A percentile compares a stretch with the other conserved stretches of the same genome.
Evolutionary conservation across 2,329 filamentous ascomycete species (phyloP).

Genomic region (Stylonectria norvegica): DNA sequence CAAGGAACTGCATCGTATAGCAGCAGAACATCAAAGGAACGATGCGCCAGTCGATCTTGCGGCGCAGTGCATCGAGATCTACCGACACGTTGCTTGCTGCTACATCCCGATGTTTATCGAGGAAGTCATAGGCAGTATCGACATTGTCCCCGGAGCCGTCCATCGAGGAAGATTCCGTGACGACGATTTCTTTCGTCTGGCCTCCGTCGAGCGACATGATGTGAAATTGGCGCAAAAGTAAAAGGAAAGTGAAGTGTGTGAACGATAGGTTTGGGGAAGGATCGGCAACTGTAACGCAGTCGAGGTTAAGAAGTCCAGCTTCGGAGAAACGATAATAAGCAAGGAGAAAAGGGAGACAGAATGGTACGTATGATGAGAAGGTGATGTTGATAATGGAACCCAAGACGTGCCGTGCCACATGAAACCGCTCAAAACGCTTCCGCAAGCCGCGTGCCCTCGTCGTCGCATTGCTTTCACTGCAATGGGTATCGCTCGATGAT

Average conservation of each 20-base stretch:
- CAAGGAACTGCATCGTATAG: conserved; percentile 62
- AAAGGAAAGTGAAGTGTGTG: conserved; percentile 1
- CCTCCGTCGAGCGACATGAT: conserved; percentile 12
- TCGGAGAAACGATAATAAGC: neutral
- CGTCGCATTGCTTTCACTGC: conserved; percentile 4
- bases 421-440: conserved; percentile 3
- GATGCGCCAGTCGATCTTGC: conserved; percentile 57
- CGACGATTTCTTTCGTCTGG: conserved; percentile 7
- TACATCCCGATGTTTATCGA: conserved; percentile 40
- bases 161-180: conserved; percentile 7
- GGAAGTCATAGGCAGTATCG: conserved; percentile 46
- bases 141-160: conserved; percentile 23
- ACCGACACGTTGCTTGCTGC: conserved; percentile 32
- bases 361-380: neutral
- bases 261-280: conserved; percentile 1
- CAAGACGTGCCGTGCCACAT: neutral
- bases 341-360: neutral
- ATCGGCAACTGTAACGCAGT: neutral
- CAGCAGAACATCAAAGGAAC: conserved; percentile 60
- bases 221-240: neutral
- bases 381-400: neutral
- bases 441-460: neutral
- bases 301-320: neutral
- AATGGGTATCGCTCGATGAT: conserved; percentile 3
- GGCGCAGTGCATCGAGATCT: conserved; percentile 45